Conservation (phyloP, 2,329 filamentous ascomycete genomes). For the Celoporthe dispersa region DNA sequence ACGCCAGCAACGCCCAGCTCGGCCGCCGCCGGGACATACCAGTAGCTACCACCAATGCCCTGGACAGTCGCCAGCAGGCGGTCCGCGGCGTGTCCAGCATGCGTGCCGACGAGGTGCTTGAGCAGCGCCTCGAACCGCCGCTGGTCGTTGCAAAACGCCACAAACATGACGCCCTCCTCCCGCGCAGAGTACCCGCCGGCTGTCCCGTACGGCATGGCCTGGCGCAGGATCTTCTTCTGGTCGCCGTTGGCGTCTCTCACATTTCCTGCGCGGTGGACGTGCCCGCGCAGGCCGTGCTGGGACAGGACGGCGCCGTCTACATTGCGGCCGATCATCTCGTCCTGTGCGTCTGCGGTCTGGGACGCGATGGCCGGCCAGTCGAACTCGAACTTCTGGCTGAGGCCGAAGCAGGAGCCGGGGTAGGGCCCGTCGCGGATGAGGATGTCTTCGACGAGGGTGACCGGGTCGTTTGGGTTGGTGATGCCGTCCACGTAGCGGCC, state of each 20-base stretch:
- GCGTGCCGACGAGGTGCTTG: conserved; percentile 9
- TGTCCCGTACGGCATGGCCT: conserved; percentile 19
- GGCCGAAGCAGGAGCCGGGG: conserved; percentile 18
- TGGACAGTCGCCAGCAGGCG: conserved; percentile 1
- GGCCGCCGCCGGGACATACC: conserved; percentile 21
- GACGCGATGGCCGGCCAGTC: conserved; percentile 21
- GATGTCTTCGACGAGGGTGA: conserved; percentile 25
- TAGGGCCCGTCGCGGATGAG: conserved; percentile 5
- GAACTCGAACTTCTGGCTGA: conserved; percentile 27
- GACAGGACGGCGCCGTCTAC: conserved; percentile 21
- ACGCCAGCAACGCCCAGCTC: conserved; percentile 15
- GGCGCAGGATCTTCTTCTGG: conserved; percentile 23
- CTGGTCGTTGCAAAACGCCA: conserved; percentile 23
- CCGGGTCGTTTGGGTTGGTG: conserved; percentile 27
- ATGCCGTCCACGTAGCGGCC: conserved; percentile 25
- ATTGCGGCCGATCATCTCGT: conserved; percentile 25
- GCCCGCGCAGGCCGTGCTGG: conserved; percentile 17
- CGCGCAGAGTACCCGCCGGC: conserved; percentile 6
- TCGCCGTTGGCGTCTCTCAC: conserved; percentile 18
- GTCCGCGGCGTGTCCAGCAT: neutral
- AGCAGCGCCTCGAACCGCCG: conserved; percentile 17
- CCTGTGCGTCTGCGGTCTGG: conserved; percentile 10
- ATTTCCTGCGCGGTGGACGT: conserved; percentile 22
- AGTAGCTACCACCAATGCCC: conserved; percentile 17
- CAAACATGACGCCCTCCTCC: conserved; percentile 21